These are phyloP conservation scores for Lotmaria passim DNA, from an alignment of 208 protist genomes.

Conservation along the genomic window DNA sequence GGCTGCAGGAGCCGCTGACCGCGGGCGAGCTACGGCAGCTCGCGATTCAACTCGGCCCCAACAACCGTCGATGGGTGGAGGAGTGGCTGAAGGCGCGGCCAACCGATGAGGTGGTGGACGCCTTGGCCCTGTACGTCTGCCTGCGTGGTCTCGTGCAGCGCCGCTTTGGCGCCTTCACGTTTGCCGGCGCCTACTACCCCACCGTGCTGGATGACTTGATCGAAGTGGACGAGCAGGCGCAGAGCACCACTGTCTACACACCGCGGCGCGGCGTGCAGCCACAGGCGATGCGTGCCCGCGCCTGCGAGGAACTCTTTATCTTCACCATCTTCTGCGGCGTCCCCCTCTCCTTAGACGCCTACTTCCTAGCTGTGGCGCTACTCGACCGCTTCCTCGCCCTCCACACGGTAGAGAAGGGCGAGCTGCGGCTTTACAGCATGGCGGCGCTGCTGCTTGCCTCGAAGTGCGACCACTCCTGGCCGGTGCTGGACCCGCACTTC, in stretches of 20 bases:
- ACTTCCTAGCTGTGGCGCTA: slow-evolving; percentile 78
- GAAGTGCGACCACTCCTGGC: slow-evolving; percentile 99
- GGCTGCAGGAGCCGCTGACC: slow-evolving; percentile 50
- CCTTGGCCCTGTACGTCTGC: slow-evolving; percentile 25
- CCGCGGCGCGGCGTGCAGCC: slow-evolving; percentile 18
- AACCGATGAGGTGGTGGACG: slow-evolving; percentile 4
- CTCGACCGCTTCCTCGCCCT: slow-evolving; percentile 85
- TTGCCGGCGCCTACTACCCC: slow-evolving; percentile 56
- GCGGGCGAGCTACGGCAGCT: slow-evolving; percentile 36
- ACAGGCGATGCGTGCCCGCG: slow-evolving; percentile 35
- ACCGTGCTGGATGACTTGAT: slow-evolving; percentile 64
- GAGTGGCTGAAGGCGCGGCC: slow-evolving; percentile 18
- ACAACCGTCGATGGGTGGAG: slow-evolving; percentile 37
- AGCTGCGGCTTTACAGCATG: slow-evolving; percentile 72
- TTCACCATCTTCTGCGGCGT: slow-evolving; percentile 36
- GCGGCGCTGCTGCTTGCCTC: slow-evolving; percentile 95
- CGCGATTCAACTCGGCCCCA: slow-evolving; percentile 38
- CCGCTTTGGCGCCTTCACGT: slow-evolving; percentile 32
- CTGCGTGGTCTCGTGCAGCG: slow-evolving; percentile 36
- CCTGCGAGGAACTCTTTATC: slow-evolving; percentile 54
- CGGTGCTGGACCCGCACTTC: slow-evolving; percentile 83
- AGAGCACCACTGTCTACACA: slow-evolving; percentile 23
- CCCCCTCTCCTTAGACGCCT: slow-evolving; percentile 66
- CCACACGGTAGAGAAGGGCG: slow-evolving; percentile 49
- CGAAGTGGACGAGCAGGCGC: slow-evolving; percentile 57